Evolutionary conservation across 148 eudicot genomes (phyloP), one percentile per base, ranked within the genome.

Genomic region (Vaccinium corymbosum): DNA sequence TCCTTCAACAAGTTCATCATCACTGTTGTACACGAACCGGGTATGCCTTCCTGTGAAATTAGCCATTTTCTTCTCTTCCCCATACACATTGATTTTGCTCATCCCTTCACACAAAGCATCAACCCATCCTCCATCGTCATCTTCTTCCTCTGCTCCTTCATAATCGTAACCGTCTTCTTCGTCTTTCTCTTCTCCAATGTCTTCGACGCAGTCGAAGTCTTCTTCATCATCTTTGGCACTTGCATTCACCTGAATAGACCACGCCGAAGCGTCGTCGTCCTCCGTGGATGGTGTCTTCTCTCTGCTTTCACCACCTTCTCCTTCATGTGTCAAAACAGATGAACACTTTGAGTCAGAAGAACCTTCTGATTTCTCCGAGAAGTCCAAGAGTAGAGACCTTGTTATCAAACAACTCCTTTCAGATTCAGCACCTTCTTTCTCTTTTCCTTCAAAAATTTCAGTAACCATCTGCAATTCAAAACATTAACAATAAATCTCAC

Each of bases 171-270:
- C 64, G 4, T 49, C 56, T 9, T 88, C 70, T 22, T 82, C n/a
- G 0, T 48, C 70, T 9, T 82, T 83, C 0, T 72, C 84, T 59
- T 83, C 92, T 42, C 13, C 83, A 11, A 64, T 0, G 22, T 56
- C 86, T 72, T 87, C 88, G 79, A 64, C 5, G 10, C 32, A 9
- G 3, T 88, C 89, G 1, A 9, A 25, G 79, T 7, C 59, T 20
- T 49, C 82, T 57, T 79, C 81, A 3, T 79, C 91, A 25, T 86
- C 92, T 79, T 82, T 88, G 25, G 85, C 85, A 85, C 98, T 95
- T 22, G 93, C 93, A 89, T 94, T 96, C 62, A 88, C 98, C 85
- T 92, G 93, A 81, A 94, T 85, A 13, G 98, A 94, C 97, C 98
- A 93, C 10, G 91, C 79, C 1, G 98, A 96, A 22, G 90, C 85